Conservation (phyloP, 768 basidiomycete species). For the Boletus vinaceobasis region DNA sequence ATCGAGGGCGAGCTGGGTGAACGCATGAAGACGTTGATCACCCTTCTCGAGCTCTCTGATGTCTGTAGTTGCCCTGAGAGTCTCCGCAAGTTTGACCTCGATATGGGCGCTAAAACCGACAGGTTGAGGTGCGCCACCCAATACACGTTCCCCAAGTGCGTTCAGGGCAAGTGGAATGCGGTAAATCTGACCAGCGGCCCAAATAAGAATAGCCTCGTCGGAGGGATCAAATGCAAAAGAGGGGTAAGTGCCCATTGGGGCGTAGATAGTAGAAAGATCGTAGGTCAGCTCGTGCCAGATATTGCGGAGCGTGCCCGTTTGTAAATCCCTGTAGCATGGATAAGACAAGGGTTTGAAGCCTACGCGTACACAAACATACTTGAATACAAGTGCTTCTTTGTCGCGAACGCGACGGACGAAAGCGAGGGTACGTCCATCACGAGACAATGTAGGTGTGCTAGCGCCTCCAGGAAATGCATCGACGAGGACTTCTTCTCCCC, state of each 20-base stretch:
- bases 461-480: slow-evolving; percentile 65
- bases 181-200: slow-evolving; percentile 72
- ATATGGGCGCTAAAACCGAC: slow-evolving; percentile 63
- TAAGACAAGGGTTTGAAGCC: not conserved
- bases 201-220: slow-evolving; percentile 50
- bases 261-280: slow-evolving; percentile 59
- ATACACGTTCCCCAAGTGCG: slow-evolving; percentile 47
- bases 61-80: slow-evolving; percentile 45
- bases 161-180: slow-evolving; percentile 47
- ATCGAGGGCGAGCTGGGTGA: slow-evolving; percentile 59
- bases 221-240: slow-evolving; percentile 56
- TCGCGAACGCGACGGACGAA: slow-evolving; percentile 73
- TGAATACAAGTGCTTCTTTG: slow-evolving; percentile 68
- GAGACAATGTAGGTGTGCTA: slow-evolving; percentile 65
- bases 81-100: slow-evolving; percentile 62
- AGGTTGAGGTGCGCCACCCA: slow-evolving; percentile 38
- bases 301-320: slow-evolving; percentile 61
- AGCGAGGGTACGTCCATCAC: slow-evolving; percentile 64
- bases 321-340: slow-evolving; percentile 49
- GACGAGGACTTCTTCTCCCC: slow-evolving; percentile 50
- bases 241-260: slow-evolving; percentile 80
- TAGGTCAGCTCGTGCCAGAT: slow-evolving; percentile 69
- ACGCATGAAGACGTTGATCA: slow-evolving; percentile 56
- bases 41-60: slow-evolving; percentile 52
- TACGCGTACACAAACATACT: slow-evolving; percentile 40